Base-by-base conservation (phyloP, 768 basidiomycete species). In the Lactarius sanguifluus region DNA sequence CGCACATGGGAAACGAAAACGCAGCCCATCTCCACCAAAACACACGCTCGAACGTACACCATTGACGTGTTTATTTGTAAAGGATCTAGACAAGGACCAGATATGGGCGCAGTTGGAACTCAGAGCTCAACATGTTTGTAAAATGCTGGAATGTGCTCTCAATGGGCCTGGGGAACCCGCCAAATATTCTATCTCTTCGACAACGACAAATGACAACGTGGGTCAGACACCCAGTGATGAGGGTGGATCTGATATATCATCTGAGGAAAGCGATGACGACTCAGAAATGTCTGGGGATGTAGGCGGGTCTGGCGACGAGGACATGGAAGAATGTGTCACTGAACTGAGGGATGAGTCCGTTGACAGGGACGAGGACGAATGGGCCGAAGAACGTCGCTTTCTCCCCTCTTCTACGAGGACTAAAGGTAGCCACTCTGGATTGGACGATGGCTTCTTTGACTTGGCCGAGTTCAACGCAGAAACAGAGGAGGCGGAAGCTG, bases 71-170 rank as follows among this genome's bases (percentile, higher is more conserved):
- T 83, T 99, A 23, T 91, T 87, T 66, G 80, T 88, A 15, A 86
- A 93, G 25, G 89, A 83, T 20, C 88, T 97, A 85, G 89, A 87
- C 70, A 82, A 85, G 28, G 91, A n/a, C n/a, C n/a, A n/a, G n/a
- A n/a, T n/a, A n/a, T n/a, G 96, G 96, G 89, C 88, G 47, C 96
- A 98, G 78, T 76, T 98, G 62, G 96, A 98, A 73, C 79, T 99
- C 62, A 81, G 92, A 54, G 80, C 88, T 18, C 83, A 86, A 67
- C 83, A 82, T 54, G 78, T 98, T 28, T 90, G 89, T 67, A 82
- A 84, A 50, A 83, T 90, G 59, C 77, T 96, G 50, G 83, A 90
- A 57, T 80, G 80, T 64, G 82, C 86, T 43, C 78, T 94, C 23
- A 86, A 87, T 62, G 86, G 83, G 30, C 81, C 80, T 9, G 75